Evolutionary conservation across 495 filamentous ascomycete genomes (phyloP), one percentile per base, ranked within the genome.

Genomic region (Melanomma pulvis-pyrius): DNA sequence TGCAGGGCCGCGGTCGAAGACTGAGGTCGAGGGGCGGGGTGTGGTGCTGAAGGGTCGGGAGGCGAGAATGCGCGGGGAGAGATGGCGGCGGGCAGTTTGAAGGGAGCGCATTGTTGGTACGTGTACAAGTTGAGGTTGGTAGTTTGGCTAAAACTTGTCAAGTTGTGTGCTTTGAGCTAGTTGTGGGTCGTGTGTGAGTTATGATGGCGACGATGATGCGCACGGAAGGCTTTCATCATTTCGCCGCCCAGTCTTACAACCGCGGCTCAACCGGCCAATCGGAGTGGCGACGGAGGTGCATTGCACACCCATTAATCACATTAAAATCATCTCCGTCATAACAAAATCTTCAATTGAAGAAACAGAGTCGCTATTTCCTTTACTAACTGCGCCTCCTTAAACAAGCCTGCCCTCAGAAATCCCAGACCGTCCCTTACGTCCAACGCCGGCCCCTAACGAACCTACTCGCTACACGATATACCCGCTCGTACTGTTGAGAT

Each of bases 1-100:
- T 5, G 93, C 79, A 19, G 93, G 92, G 9, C 81, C 79, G 12
- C 78, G 74, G 3, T 56, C 59, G 62, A 78, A 82, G 44, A 72
- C 30, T 22, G 71, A 44, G 32, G 19, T 41, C 41, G 15, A 28
- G 61, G 59, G 67, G 36, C 67, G 72, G 12, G 62, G 15, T 34
- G 61, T 48, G 15, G 75, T 71, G 52, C 63, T 63, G 60, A 77
- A 71, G 71, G 69, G 22, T 61, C 70, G 71, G 50, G n/a, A 25
- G 32, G 65, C 2, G 48, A 24, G 19, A 2, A 53, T 41, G 24
- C 59, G 65, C 54, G 55, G 53, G 54, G 65, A 65, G 69, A 68
- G 49, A 17, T 41, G 59, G 54, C 59, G 69, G 48, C 65, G 28
- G 48, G 22, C 21, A 19, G 25, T 24, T 30, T 30, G 49, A 17